phyloP scores from a whole-genome alignment of 179 eudicot species.

The Patellifolia procumbens region DNA sequence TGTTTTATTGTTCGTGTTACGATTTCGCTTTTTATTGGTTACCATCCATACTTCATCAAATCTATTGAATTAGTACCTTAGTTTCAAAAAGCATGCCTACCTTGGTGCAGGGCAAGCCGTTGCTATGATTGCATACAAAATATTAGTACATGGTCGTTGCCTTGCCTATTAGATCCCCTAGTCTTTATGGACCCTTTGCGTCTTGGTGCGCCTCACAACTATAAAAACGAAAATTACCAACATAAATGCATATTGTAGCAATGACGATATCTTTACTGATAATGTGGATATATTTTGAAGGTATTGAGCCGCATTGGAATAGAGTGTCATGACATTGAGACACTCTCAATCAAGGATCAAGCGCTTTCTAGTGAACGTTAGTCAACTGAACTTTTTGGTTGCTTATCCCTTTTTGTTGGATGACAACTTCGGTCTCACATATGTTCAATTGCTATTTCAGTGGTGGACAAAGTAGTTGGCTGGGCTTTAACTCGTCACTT shows the following conservation, averaged over 20 bases:
- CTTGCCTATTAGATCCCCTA: no score
- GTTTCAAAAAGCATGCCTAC: no score
- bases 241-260: neutral
- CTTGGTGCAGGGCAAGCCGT: no score
- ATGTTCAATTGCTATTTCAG: conserved; percentile 33
- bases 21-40: no score
- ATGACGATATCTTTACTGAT: neutral
- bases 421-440: neutral
- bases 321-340: conserved; percentile 72
- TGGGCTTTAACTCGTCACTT: conserved; percentile 90
- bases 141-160: no score
- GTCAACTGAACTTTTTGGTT: conserved; percentile 25
- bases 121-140: no score
- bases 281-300: conserved; percentile 39
- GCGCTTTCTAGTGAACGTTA: conserved; percentile 81
- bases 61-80: neutral
- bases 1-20: no score
- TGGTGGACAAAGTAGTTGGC: conserved; percentile 80
- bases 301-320: conserved; percentile 62
- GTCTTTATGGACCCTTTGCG: no score
- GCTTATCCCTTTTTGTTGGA: conserved; percentile 1
- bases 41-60: neutral
- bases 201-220: no score
- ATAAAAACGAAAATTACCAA: no score
- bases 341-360: conserved; percentile 77